Base-by-base conservation (phyloP, 805 yeast species). In the Alloascoidea africana region DNA sequence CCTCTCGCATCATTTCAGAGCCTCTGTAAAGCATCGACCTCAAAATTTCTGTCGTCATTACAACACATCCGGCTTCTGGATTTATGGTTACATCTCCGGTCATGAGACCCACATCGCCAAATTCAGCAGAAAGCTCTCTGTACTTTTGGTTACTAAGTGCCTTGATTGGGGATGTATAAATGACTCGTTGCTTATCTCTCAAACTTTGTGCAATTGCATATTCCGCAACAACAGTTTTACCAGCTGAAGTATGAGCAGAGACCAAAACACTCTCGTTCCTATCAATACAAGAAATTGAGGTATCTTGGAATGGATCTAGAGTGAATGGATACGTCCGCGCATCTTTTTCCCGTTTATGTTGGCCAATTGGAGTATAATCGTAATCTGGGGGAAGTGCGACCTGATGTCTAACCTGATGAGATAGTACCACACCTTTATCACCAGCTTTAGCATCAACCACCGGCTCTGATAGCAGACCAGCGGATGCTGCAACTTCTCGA, bases 1-100 rank as follows among this genome's bases (percentile, higher is more conserved):
- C 97, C 65, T 91, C 99, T 58, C 99, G 72, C 89, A 91, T 87
- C 35, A 93, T 78, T 56, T 91, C 98, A 11, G 96, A 84, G 44
- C 99, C 99, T 56, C 97, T 70, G 56, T 91, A 91, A 33, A 91
- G 68, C 99, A 91, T 91, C 41, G 94, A 79, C 52, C 99, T 65
- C 50, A 91, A 66, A 78, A 91, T 93, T 60, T 91, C 99, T 0
- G 99, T 91, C 15, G 99, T 91, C 99, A 91, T 91, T 37, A 91
- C 96, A 46, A 91, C 65, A 65, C 99, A 91, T 34, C 94, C 89
- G 3, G 98, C 99, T 49, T 89, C 96, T 3, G 97, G 97, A 51
- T 91, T 91, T 46, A 91, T 91, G 17, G 96, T 89, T 34, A 91
- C 96, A 68, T 91, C 99, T 57, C 99, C 99, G 8, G 99, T 91